Base-by-base conservation (phyloP, 345 rosid species). In the Sisymbrium irio region DNA sequence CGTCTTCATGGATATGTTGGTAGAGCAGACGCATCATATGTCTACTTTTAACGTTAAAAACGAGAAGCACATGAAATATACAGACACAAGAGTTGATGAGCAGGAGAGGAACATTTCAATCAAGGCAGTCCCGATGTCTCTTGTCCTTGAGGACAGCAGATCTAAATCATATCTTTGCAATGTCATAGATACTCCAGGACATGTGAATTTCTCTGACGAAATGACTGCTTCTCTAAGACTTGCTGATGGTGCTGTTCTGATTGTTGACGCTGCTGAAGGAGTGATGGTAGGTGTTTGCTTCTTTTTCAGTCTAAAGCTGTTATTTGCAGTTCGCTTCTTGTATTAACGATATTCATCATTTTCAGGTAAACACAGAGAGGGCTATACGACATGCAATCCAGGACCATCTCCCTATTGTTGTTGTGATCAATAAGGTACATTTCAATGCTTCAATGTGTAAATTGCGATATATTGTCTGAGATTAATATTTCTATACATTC, bases 231-330 rank as follows among this genome's bases (percentile, higher is more conserved):
- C 82, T 41, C 14, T 78, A 27, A 78, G 97, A 79, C 97, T 95
- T 36, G 85, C 97, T 63, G 99, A 95, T 76, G 99, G 99, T 77
- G 99, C 93, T 56, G 97, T 95, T 65, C 80, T 95, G 72, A 76
- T 95, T 77, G 97, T 92, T 68, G 99, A 95, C 83, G 97, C 99
- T 44, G 99, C 93, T 72, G 99, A 92, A 84, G 97, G 97, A 69
- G 93, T 95, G 30, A 78, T 78, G 82, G 82, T 78, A 44, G 0
- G 78, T 36, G 33, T 62, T 74, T 58, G 27, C 10, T 50, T 60
- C 63, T 39, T 22, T 70, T 40, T 39, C 11, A 15, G n/a, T 71
- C 15, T 64, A 25, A 25, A 30, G 28, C 15, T 30, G 9, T 8
- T 28, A n/a, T 40, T 9, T 62, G 19, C 33, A 25, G 28, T 70